A percentile compares a stretch with the other conserved stretches of the same genome.
These are phyloP conservation scores for Paspalum notatum DNA, from an alignment of 176 grass and related monocot species.

Conservation along the genomic window DNA sequence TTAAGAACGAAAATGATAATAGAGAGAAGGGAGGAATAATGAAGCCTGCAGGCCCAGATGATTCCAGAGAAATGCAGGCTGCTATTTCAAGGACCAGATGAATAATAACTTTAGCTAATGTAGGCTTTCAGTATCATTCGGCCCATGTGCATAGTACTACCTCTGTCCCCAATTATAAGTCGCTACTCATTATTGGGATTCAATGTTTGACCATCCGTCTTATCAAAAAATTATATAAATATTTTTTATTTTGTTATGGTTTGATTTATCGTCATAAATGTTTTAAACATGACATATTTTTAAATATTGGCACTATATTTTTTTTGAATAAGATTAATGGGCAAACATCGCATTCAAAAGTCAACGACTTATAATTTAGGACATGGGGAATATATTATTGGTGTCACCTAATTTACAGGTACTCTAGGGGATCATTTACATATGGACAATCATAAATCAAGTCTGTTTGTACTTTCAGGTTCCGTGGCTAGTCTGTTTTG, in stretches of 20 bases:
- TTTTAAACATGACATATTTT: no score
- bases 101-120: not conserved
- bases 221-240: no score
- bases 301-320: no score
- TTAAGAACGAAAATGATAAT: constrained; percentile 1
- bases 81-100: not conserved
- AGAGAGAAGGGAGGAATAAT: constrained; percentile 28
- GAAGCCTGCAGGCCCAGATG: not conserved
- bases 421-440: not conserved
- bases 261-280: no score
- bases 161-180: no score
- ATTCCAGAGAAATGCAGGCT: constrained; percentile 16
- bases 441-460: not conserved
- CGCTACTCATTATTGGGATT: no score
- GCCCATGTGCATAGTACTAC: not conserved
- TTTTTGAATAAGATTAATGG: no score
- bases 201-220: no score
- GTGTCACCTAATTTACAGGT: not conserved
- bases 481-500: not conserved
- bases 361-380: no score
- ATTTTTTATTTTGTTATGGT: no score
- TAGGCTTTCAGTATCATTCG: not conserved
- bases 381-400: not conserved
- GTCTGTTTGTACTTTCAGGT: not conserved
- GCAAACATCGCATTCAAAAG: no score